phyloP scores from a whole-genome alignment of 1,139 yeast genomes.

The Zygosaccharomyces pseudobailii region DNA sequence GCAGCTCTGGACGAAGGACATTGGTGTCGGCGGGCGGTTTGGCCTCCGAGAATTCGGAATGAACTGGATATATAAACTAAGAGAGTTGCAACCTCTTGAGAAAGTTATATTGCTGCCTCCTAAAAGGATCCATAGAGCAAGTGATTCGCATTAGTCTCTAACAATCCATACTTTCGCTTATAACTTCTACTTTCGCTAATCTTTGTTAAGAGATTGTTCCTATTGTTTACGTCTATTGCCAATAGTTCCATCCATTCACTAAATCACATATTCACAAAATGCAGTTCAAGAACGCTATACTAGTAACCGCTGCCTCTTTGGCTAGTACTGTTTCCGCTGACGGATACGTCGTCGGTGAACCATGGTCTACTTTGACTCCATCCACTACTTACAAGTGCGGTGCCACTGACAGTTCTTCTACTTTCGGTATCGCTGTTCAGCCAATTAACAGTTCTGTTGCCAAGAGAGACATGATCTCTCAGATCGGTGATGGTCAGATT shows the following conservation, averaged over 20 bases:
- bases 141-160: conserved; percentile 4
- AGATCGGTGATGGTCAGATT: conserved; percentile 15
- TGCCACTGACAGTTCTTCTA: conserved; percentile 42
- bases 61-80: conserved; percentile 1
- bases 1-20: not conserved
- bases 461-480: conserved; percentile 22
- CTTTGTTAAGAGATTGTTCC: not conserved
- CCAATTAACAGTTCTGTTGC: conserved; percentile 21
- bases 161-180: conserved; percentile 2
- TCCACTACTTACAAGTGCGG: conserved; percentile 34
- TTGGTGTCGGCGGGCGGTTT: not conserved
- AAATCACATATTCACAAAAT: conserved; percentile 10
- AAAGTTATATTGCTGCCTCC: not conserved
- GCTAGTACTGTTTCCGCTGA: conserved; percentile 28
- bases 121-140: conserved; percentile 3
- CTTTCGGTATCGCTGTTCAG: conserved; percentile 43
- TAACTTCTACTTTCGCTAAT: conserved; percentile 1
- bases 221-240: conserved; percentile 1
- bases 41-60: not conserved
- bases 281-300: conserved; percentile 31
- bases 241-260: conserved; percentile 10
- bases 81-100: not conserved
- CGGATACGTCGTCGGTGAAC: conserved; percentile 32
- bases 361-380: conserved; percentile 40
- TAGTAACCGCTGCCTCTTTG: conserved; percentile 28